A percentile compares a stretch with the other conserved stretches of the same genome.
Conservation (phyloP, 2,329 filamentous ascomycete genomes). For the Claviceps sp. region DNA sequence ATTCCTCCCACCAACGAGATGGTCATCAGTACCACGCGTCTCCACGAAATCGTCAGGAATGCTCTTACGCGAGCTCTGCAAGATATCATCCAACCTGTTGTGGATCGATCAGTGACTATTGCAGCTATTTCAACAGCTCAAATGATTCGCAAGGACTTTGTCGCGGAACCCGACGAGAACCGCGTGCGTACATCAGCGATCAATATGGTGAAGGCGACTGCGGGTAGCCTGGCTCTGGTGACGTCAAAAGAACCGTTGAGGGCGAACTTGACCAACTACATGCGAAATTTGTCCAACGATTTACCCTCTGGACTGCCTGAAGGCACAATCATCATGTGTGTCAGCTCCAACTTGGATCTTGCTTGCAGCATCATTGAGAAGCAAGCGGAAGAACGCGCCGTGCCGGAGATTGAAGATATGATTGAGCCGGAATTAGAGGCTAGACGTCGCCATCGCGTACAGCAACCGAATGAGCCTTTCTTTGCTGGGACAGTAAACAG, state of each 20-base stretch:
- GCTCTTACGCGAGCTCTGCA: constrained; percentile 83
- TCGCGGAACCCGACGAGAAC: constrained; percentile 80
- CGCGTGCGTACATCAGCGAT: constrained; percentile 76
- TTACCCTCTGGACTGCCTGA: constrained; percentile 78
- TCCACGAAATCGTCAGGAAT: constrained; percentile 66
- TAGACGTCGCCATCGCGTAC: constrained; percentile 60
- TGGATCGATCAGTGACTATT: constrained; percentile 94
- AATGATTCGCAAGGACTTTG: constrained; percentile 92
- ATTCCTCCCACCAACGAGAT: constrained; percentile 73
- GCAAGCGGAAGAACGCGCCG: constrained; percentile 82
- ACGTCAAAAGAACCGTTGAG: constrained; percentile 94
- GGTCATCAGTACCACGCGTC: constrained; percentile 55
- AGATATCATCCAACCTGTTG: constrained; percentile 94
- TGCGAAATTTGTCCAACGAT: constrained; percentile 55
- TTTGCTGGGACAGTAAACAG: constrained; percentile 70
- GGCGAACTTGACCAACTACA: constrained; percentile 95
- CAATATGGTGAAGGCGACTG: constrained; percentile 88
- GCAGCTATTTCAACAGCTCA: constrained; percentile 93
- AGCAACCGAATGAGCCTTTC: constrained; percentile 72
- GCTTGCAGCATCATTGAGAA: constrained; percentile 92
- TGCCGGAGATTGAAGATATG: constrained; percentile 90
- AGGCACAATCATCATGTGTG: constrained; percentile 94
- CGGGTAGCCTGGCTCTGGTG: constrained; percentile 87
- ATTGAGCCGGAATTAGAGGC: constrained; percentile 69
- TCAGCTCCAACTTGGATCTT: constrained; percentile 91